Conservation (phyloP, 352 stramenopile species). For the Phytophthora pistaciae region DNA sequence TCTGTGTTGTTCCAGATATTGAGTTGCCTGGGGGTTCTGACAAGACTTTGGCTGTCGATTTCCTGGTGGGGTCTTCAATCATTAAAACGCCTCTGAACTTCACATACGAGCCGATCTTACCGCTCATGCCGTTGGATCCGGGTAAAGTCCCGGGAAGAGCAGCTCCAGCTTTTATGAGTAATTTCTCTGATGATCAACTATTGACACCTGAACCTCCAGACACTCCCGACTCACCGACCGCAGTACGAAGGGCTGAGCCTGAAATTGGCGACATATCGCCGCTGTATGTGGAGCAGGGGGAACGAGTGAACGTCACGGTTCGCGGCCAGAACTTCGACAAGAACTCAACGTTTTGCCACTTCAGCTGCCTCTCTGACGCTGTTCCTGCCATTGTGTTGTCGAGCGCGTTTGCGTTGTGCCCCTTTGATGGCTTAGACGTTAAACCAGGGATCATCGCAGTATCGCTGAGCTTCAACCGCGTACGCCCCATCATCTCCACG, state of each 20-base stretch:
- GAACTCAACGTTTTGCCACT: conserved; percentile 38
- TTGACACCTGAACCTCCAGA: not conserved
- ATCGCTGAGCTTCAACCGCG: conserved; percentile 21
- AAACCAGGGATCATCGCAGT: conserved; percentile 21
- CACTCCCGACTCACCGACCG: not conserved
- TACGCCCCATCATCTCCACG: conserved; percentile 10
- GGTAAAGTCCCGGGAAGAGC: conserved; percentile 13
- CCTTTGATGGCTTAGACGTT: conserved; percentile 12
- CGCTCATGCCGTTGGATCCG: conserved; percentile 19
- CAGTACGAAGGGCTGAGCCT: not conserved
- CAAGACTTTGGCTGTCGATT: conserved; percentile 16
- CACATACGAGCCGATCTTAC: conserved; percentile 17
- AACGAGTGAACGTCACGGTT: conserved; percentile 41
- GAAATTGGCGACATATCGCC: conserved; percentile 32
- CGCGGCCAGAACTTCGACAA: conserved; percentile 35
- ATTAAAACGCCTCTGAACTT: conserved; percentile 27
- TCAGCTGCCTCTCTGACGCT: conserved; percentile 14
- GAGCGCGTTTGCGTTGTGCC: conserved; percentile 25
- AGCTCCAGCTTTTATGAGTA: not conserved
- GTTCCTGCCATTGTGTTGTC: conserved; percentile 25
- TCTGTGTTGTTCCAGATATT: conserved; percentile 27
- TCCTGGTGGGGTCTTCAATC: conserved; percentile 18
- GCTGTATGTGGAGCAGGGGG: conserved; percentile 19
- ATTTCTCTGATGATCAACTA: not conserved
- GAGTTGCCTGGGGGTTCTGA: conserved; percentile 6